phyloP scores from a whole-genome alignment of 2,329 filamentous ascomycete species.

The Botrytis medusae region DNA sequence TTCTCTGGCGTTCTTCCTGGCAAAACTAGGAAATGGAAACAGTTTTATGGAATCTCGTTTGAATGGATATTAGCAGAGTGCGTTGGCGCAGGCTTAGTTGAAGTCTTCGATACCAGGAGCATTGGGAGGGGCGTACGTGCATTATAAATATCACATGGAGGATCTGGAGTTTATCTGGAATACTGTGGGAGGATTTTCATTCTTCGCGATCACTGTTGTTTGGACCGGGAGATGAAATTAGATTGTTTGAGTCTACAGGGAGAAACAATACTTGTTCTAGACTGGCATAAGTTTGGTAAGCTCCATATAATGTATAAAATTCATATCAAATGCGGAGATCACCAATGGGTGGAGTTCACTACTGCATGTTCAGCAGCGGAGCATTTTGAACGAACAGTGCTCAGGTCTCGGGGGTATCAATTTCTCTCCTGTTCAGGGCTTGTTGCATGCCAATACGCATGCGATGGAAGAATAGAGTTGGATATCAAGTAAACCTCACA shows the following conservation, averaged over 20 bases:
- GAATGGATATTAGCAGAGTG: constrained; percentile 72
- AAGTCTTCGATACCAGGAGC: constrained; percentile 72
- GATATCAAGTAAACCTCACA: not conserved
- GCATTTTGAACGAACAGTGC: constrained; percentile 19
- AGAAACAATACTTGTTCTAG: constrained; percentile 8
- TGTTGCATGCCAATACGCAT: not conserved
- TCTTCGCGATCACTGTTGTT: not conserved
- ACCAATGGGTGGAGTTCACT: constrained; percentile 12
- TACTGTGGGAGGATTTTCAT: not conserved
- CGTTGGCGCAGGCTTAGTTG: constrained; percentile 66
- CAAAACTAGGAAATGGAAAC: constrained; percentile 67
- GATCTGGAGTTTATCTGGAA: not conserved
- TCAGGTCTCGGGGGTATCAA: constrained; percentile 3
- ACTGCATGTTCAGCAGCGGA: constrained; percentile 17
- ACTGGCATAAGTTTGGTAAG: constrained; percentile 1
- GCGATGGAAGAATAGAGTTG: not conserved
- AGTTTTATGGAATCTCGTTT: constrained; percentile 68
- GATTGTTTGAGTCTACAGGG: not conserved
- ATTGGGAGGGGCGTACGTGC: constrained; percentile 66
- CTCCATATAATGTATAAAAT: constrained; percentile 17
- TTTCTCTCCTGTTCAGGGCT: not conserved
- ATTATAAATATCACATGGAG: constrained; percentile 28
- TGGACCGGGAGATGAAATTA: not conserved
- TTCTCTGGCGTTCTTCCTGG: constrained; percentile 58
- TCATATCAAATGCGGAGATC: constrained; percentile 15